A percentile compares a stretch with the other conserved stretches of the same genome.
phyloP scores from a whole-genome alignment of 2,329 filamentous ascomycete species.

The Colletotrichum cuscutae region DNA sequence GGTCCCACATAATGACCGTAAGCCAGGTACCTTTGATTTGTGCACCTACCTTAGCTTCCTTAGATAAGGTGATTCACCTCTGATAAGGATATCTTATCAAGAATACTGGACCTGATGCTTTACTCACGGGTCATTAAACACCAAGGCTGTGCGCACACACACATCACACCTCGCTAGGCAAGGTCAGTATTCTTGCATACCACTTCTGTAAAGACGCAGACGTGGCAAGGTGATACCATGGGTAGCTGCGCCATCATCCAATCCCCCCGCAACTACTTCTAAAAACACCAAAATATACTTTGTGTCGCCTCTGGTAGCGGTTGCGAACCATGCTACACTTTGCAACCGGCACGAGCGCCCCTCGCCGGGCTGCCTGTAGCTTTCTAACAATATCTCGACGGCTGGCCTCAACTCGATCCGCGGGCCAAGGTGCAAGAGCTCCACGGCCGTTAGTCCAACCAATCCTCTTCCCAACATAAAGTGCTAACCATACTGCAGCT shows the following conservation, averaged over 20 bases:
- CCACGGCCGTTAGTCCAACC: neutral
- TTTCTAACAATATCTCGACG: neutral
- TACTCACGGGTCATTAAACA: neutral
- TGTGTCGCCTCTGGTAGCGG: neutral
- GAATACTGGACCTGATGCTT: too few species aligned
- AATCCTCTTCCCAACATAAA: neutral
- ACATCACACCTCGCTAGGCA: neutral
- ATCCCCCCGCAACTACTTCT: neutral
- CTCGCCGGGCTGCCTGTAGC: neutral
- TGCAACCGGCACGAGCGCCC: neutral
- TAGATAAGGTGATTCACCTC: too few species aligned
- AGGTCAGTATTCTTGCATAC: neutral
- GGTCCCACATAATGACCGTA: too few species aligned
- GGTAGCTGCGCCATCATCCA: neutral
- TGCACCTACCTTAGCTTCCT: too few species aligned
- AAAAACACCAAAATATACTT: neutral
- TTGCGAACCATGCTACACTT: neutral
- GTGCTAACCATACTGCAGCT: neutral
- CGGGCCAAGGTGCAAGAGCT: neutral
- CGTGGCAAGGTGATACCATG: neutral
- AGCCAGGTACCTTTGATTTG: too few species aligned
- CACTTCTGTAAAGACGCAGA: neutral
- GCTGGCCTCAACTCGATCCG: neutral
- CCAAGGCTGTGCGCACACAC: neutral
- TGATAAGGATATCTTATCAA: too few species aligned